These are phyloP conservation scores for Trametes villosa DNA, from an alignment of 768 basidiomycete genomes.

Conservation along the genomic window DNA sequence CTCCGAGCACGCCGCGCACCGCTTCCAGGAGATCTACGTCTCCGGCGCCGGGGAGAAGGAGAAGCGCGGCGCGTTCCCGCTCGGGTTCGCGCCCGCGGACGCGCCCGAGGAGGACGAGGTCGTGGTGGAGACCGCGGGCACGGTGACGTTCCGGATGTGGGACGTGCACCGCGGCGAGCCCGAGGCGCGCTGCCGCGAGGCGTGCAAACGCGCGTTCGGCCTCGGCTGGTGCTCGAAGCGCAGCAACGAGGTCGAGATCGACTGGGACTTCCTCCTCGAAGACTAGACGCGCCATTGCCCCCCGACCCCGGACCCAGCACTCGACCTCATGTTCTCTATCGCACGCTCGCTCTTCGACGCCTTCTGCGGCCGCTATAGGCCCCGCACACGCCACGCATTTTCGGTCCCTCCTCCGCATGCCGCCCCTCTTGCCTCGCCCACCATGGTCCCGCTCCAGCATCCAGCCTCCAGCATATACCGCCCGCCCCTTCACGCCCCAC, in stretches of 20 bases:
- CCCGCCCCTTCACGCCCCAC: not conserved
- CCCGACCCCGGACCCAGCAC: not conserved
- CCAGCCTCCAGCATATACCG: conserved; percentile 16
- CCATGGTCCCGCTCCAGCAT: not conserved
- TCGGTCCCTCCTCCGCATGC: not conserved
- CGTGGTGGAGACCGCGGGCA: conserved; percentile 61
- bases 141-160: conserved; percentile 79
- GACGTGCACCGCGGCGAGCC: conserved; percentile 68
- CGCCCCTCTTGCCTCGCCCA: not conserved
- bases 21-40: conserved; percentile 31
- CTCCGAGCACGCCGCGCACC: conserved; percentile 19
- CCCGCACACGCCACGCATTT: conserved; percentile 3
- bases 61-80: conserved; percentile 10
- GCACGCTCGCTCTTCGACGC: not conserved
- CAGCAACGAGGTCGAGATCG: conserved; percentile 55
- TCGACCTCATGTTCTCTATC: not conserved
- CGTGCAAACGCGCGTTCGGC: conserved; percentile 62
- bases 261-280: conserved; percentile 83
- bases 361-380: conserved; percentile 1
- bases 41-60: conserved; percentile 24
- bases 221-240: conserved; percentile 51
- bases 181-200: conserved; percentile 65
- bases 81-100: conserved; percentile 16
- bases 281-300: conserved; percentile 42
- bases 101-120: conserved; percentile 66